A percentile compares a stretch with the other conserved stretches of the same genome.
phyloP scores from a whole-genome alignment of 441 rosid genomes.

The Jatropha multifida region DNA sequence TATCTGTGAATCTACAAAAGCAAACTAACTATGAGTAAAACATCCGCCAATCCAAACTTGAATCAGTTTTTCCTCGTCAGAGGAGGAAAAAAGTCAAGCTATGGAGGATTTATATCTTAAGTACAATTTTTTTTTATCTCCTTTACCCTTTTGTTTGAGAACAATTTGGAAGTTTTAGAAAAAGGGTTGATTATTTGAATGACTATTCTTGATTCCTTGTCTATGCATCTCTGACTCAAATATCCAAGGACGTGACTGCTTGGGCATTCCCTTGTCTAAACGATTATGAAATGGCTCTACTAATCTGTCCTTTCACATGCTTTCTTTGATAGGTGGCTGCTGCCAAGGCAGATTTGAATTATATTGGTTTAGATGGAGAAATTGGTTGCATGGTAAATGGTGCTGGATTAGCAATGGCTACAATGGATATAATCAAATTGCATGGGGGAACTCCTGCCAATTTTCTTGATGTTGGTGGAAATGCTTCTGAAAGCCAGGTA shows the following conservation, averaged over 20 bases:
- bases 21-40: not conserved
- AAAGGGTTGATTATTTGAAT: not conserved
- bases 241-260: not conserved
- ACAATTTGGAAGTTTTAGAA: not conserved
- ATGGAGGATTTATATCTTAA: not conserved
- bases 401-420: conserved; percentile 98
- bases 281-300: not conserved
- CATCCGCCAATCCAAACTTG: not conserved
- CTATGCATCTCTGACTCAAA: not conserved
- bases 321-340: conserved; percentile 72
- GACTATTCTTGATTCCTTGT: not conserved
- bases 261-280: not conserved
- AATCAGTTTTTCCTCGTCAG: not conserved
- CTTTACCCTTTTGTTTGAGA: no score
- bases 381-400: conserved; percentile 99
- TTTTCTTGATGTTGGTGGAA: conserved; percentile 97
- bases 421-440: conserved; percentile 95
- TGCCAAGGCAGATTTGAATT: conserved; percentile 93
- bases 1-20: not conserved
- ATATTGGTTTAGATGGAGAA: conserved; percentile 96
- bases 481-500: conserved; percentile 98
- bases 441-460: conserved; percentile 99
- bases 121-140: not conserved
- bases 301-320: conserved; percentile 12
- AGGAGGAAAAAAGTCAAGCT: not conserved